phyloP scores from a whole-genome alignment of 1,284 basidiomycete species.

The Leucoagaricus sp. region DNA sequence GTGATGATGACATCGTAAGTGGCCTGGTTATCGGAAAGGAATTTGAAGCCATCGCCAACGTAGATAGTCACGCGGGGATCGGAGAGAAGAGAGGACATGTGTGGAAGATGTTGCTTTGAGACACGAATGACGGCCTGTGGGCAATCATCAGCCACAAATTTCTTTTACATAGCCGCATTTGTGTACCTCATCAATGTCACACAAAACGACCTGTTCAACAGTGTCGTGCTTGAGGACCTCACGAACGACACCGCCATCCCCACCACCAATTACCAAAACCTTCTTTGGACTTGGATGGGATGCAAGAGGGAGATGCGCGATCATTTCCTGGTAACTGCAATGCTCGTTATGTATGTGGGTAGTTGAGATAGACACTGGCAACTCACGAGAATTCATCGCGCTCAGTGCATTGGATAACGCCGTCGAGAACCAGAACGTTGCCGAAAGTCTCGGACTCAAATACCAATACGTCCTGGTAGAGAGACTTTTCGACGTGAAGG shows the following conservation, averaged over 20 bases:
- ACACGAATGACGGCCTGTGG: slow-evolving; percentile 90
- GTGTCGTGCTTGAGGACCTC: slow-evolving; percentile 95
- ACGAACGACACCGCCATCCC: slow-evolving; percentile 95
- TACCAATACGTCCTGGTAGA: slow-evolving; percentile 95
- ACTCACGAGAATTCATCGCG: slow-evolving; percentile 97
- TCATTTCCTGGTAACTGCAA: slow-evolving; percentile 99
- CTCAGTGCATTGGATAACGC: slow-evolving; percentile 96
- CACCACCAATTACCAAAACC: slow-evolving; percentile 96
- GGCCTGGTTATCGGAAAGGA: slow-evolving; percentile 87
- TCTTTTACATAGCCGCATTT: not conserved
- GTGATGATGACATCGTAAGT: slow-evolving; percentile 99
- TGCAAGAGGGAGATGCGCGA: slow-evolving; percentile 92
- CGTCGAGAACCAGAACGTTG: slow-evolving; percentile 95
- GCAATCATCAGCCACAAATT: slow-evolving; percentile 1
- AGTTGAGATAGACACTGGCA: not conserved
- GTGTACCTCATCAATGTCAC: slow-evolving; percentile 94
- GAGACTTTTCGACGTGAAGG: slow-evolving; percentile 91
- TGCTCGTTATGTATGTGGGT: not conserved
- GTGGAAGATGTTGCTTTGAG: slow-evolving; percentile 90
- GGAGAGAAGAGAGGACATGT: slow-evolving; percentile 88
- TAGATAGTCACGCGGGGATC: slow-evolving; percentile 87
- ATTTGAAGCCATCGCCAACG: slow-evolving; percentile 98
- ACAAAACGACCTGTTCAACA: slow-evolving; percentile 92
- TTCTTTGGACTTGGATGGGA: slow-evolving; percentile 96
- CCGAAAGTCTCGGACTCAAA: slow-evolving; percentile 95